These are phyloP conservation scores for Symbiotaphrina buchneri DNA, from an alignment of 495 filamentous ascomycete genomes.

Conservation along the genomic window DNA sequence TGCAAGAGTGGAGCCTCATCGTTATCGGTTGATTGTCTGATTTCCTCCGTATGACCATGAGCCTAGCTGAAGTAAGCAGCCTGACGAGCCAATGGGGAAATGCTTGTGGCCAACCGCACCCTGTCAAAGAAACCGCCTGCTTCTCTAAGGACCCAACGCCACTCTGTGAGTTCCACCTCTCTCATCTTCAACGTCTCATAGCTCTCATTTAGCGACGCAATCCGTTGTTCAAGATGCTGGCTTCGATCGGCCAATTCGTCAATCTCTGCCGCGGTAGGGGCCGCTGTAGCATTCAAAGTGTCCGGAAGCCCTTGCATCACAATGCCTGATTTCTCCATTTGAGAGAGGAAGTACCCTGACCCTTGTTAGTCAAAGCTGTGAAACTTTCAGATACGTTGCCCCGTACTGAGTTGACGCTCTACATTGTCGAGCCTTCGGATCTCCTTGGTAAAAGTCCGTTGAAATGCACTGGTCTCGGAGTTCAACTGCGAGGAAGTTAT, in stretches of 20 bases:
- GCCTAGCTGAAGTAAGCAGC: constrained; percentile 30
- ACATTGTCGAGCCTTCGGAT: constrained; percentile 95
- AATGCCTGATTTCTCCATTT: constrained; percentile 85
- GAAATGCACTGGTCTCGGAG: constrained; percentile 76
- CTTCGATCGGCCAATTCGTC: constrained; percentile 83
- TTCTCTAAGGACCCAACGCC: constrained; percentile 91
- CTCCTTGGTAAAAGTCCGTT: constrained; percentile 92
- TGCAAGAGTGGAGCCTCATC: constrained; percentile 51
- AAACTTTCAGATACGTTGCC: neutral
- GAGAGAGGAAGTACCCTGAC: constrained; percentile 68
- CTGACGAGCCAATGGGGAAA: constrained; percentile 6
- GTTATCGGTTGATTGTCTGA: constrained; percentile 72
- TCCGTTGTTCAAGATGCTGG: constrained; percentile 75
- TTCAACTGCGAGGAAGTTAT: constrained; percentile 42
- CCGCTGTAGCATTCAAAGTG: constrained; percentile 61
- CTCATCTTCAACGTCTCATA: constrained; percentile 96
- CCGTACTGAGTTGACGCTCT: constrained; percentile 83
- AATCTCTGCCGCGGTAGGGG: constrained; percentile 79
- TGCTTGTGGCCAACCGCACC: constrained; percentile 13
- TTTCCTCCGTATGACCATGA: constrained; percentile 90
- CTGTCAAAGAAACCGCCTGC: constrained; percentile 94
- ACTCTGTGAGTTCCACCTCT: constrained; percentile 90
- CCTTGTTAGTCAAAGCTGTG: neutral
- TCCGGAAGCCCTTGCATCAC: constrained; percentile 66
- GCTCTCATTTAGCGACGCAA: constrained; percentile 82